These are phyloP conservation scores for Ophiostoma populinum DNA, from an alignment of 2,329 filamentous ascomycete species.

Conservation along the genomic window DNA sequence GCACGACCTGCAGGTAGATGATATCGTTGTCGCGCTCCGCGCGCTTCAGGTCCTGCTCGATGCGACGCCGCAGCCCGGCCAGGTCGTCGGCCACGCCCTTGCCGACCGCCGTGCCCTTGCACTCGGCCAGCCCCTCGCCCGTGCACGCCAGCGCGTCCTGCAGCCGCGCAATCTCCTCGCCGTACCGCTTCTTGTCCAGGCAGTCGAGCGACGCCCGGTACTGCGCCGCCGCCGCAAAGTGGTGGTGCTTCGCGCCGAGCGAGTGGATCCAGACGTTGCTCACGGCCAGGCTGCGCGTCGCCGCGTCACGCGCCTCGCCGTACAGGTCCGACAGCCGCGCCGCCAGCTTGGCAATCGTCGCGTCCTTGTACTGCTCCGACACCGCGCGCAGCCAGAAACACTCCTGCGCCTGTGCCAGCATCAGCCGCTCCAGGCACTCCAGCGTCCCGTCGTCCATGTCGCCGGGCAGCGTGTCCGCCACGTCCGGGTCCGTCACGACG, in stretches of 20 bases:
- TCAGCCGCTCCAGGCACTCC: slow-evolving; percentile 64
- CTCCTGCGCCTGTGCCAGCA: slow-evolving; percentile 87
- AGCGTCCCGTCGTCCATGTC: slow-evolving; percentile 89
- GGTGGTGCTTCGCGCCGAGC: slow-evolving; percentile 90
- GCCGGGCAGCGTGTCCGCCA: slow-evolving; percentile 65
- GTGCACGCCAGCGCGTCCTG: slow-evolving; percentile 69
- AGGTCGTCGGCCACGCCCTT: slow-evolving; percentile 69
- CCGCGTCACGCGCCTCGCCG: slow-evolving; percentile 64
- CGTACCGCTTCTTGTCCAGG: slow-evolving; percentile 83
- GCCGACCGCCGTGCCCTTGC: slow-evolving; percentile 41
- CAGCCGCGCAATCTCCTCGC: slow-evolving; percentile 81
- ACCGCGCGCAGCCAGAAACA: slow-evolving; percentile 98
- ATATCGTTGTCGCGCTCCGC: slow-evolving; percentile 94
- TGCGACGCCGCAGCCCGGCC: slow-evolving; percentile 62
- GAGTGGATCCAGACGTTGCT: slow-evolving; percentile 96
- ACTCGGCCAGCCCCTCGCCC: slow-evolving; percentile 70
- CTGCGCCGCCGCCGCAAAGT: slow-evolving; percentile 90
- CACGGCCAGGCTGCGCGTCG: slow-evolving; percentile 74
- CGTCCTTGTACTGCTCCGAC: slow-evolving; percentile 84
- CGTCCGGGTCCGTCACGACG: slow-evolving; percentile 67
- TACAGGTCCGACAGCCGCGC: slow-evolving; percentile 85
- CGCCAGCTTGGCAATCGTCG: slow-evolving; percentile 77
- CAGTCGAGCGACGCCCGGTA: slow-evolving; percentile 82
- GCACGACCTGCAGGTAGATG: slow-evolving; percentile 69
- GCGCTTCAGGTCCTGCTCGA: slow-evolving; percentile 74